Evolutionary conservation across 768 basidiomycete species (phyloP).

Genomic region (Lentinula detonsa): DNA sequence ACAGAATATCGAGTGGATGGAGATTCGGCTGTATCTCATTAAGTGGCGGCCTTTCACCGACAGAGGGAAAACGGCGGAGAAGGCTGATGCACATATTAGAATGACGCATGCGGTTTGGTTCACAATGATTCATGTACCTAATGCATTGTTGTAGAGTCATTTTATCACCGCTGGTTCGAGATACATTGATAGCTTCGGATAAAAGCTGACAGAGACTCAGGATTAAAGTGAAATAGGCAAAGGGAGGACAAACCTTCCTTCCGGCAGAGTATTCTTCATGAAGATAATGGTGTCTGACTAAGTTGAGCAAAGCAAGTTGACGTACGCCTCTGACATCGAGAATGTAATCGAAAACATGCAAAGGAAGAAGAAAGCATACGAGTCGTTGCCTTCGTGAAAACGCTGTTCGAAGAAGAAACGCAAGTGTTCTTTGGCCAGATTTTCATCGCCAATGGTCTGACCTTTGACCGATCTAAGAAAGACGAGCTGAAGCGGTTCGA

Average conservation of each 20-base stretch:
- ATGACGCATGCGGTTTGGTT: background rate
- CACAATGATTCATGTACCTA: slow-evolving; percentile 35
- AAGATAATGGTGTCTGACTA: slow-evolving; percentile 74
- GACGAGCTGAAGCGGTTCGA: background rate
- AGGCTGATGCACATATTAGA: slow-evolving; percentile 36
- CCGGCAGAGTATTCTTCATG: slow-evolving; percentile 64
- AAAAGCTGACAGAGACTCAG: slow-evolving; percentile 42
- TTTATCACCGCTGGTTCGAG: slow-evolving; percentile 67
- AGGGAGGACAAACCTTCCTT: slow-evolving; percentile 42
- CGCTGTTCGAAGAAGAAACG: slow-evolving; percentile 81
- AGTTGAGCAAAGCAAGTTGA: slow-evolving; percentile 72
- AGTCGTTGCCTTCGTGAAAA: slow-evolving; percentile 76
- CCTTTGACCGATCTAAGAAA: slow-evolving; percentile 59
- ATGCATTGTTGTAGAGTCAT: slow-evolving; percentile 74
- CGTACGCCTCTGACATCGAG: slow-evolving; percentile 53
- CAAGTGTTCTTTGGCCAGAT: slow-evolving; percentile 62
- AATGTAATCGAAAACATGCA: background rate
- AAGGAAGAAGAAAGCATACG: slow-evolving; percentile 39
- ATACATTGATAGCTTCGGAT: slow-evolving; percentile 71
- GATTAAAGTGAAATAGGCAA: background rate
- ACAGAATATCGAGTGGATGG: slow-evolving; percentile 71
- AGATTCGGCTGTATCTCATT: slow-evolving; percentile 74
- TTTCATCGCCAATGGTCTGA: slow-evolving; percentile 61
- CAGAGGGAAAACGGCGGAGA: slow-evolving; percentile 62
- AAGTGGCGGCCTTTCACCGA: slow-evolving; percentile 42